Conservation (phyloP, 306 rosid species). For the Malus asiatica region DNA sequence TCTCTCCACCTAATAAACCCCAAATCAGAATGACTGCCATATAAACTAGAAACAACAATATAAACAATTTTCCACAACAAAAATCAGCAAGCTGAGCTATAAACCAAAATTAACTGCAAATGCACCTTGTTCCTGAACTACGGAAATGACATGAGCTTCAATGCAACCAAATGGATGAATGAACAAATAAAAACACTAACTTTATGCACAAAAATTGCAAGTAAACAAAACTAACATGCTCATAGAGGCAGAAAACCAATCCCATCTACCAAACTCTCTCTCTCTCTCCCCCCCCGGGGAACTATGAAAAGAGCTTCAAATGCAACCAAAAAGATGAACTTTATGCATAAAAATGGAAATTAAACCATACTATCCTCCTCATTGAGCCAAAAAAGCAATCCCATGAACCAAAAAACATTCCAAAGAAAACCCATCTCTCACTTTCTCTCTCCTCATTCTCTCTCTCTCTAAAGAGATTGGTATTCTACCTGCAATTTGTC, state of each 20-base stretch:
- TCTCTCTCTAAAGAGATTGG: background rate
- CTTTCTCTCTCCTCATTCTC: background rate
- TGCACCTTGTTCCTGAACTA: background rate
- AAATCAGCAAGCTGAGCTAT: background rate
- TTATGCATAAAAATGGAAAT: background rate
- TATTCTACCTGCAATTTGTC: conserved; percentile 69
- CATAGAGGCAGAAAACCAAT: too few relatives aligned
- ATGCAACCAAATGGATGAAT: background rate
- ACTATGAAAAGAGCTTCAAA: background rate
- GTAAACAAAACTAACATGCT: too few relatives aligned
- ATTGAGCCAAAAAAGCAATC: background rate
- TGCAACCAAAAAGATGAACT: background rate
- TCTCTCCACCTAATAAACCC: conserved; percentile 67
- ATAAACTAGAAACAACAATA: background rate
- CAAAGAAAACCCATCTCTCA: conserved; percentile 2
- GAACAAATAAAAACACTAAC: background rate
- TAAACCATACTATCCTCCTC: background rate
- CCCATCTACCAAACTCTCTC: too few relatives aligned
- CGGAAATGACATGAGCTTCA: background rate
- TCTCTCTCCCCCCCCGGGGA: too few relatives aligned
- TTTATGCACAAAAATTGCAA: background rate
- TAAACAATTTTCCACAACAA: background rate
- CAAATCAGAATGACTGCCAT: conserved; percentile 11
- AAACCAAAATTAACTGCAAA: background rate
- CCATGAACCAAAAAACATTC: background rate